Base-by-base conservation (phyloP, 2,329 filamentous ascomycete species). In the Ascochyta lentis region DNA sequence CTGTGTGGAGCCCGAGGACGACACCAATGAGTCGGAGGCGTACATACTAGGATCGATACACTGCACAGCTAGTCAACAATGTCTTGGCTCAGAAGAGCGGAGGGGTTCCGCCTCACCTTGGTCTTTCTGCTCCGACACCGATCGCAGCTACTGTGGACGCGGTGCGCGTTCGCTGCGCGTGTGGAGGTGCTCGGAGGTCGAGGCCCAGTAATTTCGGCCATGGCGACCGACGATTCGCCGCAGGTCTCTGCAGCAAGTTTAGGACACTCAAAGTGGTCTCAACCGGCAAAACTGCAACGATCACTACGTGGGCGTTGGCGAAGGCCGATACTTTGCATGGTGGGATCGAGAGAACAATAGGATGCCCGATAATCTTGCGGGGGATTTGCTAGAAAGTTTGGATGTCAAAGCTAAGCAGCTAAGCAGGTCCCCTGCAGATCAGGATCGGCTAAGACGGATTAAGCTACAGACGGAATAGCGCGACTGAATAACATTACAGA, bases 31-130 rank as follows among this genome's bases (percentile, higher is more conserved):
- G 15, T 48, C 12, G 40, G 44, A 37, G 42, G 49, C 38, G 50
- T 44, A 48, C 66, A 41, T 71, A 76, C 73, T 66, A 62, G 73
- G 73, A 62, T 76, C 73, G 56, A 76, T 74, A 54, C 73, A 76
- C 72, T 76, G 58, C 33, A 44, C 45, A 39, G 13, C n/a, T 33
- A 38, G 49, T 73, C 64, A 72, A 61, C 48, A 48, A 47, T 38
- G 38, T 41, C 70, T 70, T 63, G 67, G 67, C 67, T 56, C 27
- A 13, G 34, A 42, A 33, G 9, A 44, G 39, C 33, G 54, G 22
- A 48, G 42, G 38, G 13, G 10, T 31, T n/a, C 35, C 44, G 41
- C 50, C 49, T 43, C 70, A 68, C 73, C 67, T 76, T 76, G 23
- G 73, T 76, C 33, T 76, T 76, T 40, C 73, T 60, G 46, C 70